Percentiles rank a stretch among this genome's conserved stretches.
These are phyloP conservation scores for Blastobotrys terrestris DNA, from an alignment of 805 yeast species.

Conservation along the genomic window DNA sequence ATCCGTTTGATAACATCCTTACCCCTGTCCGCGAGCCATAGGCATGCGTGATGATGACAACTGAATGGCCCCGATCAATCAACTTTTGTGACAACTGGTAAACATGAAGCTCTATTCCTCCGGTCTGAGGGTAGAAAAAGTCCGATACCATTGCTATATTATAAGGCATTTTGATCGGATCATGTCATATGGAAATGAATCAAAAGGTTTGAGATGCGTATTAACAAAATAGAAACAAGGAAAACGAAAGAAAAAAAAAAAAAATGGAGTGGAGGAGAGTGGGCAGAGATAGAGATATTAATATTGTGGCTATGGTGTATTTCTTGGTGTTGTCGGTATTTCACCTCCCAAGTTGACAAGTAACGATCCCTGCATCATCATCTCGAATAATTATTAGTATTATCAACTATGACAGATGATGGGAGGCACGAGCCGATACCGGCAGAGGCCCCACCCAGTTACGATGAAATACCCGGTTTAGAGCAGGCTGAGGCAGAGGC, in stretches of 20 bases:
- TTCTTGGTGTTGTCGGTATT: no score
- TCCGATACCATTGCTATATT: conserved; percentile 73
- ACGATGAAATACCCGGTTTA: conserved; percentile 6
- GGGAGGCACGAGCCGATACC: conserved; percentile 5
- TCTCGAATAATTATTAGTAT: no score
- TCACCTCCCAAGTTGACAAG: neutral
- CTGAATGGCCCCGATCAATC: conserved; percentile 76
- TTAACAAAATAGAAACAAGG: no score
- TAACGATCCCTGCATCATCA: neutral
- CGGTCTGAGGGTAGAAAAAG: conserved; percentile 97
- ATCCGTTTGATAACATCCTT: conserved; percentile 77
- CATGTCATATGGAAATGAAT: neutral
- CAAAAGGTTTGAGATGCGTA: no score
- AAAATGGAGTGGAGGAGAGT: neutral
- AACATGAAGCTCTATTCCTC: conserved; percentile 95
- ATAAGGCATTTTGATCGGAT: conserved; percentile 21
- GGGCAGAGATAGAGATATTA: no score
- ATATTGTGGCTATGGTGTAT: no score
- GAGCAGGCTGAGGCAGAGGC: conserved; percentile 10
- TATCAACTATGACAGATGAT: neutral
- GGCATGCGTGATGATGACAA: conserved; percentile 80
- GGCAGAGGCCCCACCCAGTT: conserved; percentile 13
- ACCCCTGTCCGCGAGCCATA: conserved; percentile 80
- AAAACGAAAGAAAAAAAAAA: neutral
- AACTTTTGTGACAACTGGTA: conserved; percentile 80